Evolutionary conservation across 106 monocot species (phyloP).

Genomic region (Dioscorea dumetorum): DNA sequence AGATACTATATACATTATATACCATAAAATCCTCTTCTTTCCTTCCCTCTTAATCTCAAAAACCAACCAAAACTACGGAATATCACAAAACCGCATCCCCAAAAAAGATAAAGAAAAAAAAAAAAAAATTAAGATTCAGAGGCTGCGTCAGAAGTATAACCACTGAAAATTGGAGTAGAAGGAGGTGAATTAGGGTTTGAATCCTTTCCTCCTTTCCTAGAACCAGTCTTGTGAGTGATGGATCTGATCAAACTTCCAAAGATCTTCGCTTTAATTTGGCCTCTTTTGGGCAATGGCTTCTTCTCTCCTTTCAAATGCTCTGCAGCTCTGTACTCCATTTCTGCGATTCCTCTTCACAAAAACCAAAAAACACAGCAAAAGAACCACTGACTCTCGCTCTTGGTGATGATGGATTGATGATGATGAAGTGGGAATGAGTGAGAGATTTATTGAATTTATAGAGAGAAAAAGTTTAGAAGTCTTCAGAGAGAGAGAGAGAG

Average conservation of each 20-base stretch:
- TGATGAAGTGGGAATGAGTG: not conserved
- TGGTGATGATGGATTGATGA: not conserved
- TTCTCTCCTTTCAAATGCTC: not conserved
- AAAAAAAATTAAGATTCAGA: not conserved
- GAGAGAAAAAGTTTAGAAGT: not conserved
- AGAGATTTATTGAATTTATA: not conserved
- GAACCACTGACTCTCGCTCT: not conserved
- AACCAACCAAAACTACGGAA: not conserved
- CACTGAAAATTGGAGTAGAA: not conserved
- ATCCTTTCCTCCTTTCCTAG: slow-evolving; percentile 1
- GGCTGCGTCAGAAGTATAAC: slow-evolving; percentile 3
- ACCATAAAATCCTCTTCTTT: not conserved
- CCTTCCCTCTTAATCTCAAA: not conserved
- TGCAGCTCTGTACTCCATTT: not conserved
- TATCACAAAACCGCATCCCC: not conserved
- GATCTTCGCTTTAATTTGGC: slow-evolving; percentile 8
- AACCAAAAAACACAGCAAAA: not conserved
- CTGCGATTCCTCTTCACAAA: not conserved
- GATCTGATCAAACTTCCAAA: not conserved
- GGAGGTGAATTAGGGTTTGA: not conserved
- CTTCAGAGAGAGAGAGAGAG: not conserved
- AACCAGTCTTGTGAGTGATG: not conserved
- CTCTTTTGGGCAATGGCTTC: slow-evolving; percentile 5
- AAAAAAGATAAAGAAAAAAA: too few species aligned
- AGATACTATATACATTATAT: too few species aligned